Evolutionary conservation across 139 green algal species (phyloP).

Genomic region (Picochlorum sp.): DNA sequence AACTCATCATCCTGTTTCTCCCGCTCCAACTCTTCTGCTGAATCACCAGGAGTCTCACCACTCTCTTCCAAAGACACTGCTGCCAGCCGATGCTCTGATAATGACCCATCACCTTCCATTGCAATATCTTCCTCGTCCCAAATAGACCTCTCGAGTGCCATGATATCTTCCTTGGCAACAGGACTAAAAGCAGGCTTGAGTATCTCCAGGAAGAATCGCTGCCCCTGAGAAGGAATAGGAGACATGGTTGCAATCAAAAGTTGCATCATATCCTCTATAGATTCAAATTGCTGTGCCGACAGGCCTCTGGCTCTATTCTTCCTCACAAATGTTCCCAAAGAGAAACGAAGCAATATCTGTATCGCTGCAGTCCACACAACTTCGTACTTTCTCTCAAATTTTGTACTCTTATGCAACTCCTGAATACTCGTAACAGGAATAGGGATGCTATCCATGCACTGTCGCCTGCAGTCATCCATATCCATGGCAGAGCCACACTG

Average conservation of each 20-base stretch:
- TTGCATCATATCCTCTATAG: not conserved
- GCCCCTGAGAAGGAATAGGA: constrained; percentile 9
- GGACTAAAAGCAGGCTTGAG: not conserved
- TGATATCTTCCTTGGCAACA: not conserved
- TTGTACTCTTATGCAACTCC: not conserved
- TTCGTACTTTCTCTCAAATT: not conserved
- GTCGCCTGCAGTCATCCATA: not conserved
- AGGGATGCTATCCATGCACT: not conserved
- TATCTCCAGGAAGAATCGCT: not conserved
- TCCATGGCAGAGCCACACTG: not conserved
- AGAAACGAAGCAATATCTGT: not conserved
- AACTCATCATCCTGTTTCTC: not conserved
- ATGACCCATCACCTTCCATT: not conserved
- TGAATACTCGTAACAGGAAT: not conserved
- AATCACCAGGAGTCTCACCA: constrained; percentile 5
- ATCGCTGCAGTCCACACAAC: not conserved
- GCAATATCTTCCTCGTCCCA: constrained; percentile 7
- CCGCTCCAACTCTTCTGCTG: not conserved
- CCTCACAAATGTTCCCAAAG: not conserved
- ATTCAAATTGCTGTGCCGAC: not conserved
- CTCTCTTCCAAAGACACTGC: constrained; percentile 6
- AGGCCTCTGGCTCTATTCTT: not conserved
- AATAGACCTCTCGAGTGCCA: not conserved
- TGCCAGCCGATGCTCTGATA: not conserved
- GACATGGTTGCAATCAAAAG: constrained; percentile 8